Evolutionary conservation across 2,329 filamentous ascomycete genomes (phyloP).

Genomic region (Leptographium lundbergii): DNA sequence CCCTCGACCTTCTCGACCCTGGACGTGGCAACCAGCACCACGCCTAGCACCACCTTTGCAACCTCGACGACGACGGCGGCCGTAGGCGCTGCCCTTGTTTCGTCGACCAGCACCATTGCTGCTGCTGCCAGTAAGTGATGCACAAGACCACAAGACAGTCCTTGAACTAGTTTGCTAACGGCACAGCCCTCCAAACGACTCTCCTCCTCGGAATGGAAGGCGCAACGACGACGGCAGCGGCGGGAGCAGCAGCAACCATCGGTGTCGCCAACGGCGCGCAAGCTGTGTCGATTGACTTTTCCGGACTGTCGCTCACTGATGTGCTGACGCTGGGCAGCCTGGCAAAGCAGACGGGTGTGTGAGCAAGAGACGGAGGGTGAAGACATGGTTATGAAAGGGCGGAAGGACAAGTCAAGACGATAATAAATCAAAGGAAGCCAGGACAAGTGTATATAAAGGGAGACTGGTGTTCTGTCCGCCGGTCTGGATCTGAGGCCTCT

Average conservation of each 20-base stretch:
- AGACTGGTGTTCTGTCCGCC: not conserved
- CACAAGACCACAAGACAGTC: not conserved
- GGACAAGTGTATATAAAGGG: not conserved
- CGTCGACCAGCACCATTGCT: not conserved
- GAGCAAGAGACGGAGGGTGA: not conserved
- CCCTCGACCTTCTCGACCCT: not conserved
- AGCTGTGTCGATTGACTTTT: slow-evolving; percentile 23
- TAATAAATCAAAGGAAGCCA: slow-evolving; percentile 1
- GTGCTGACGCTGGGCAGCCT: slow-evolving; percentile 32
- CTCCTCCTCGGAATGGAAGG: slow-evolving; percentile 15
- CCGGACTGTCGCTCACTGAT: slow-evolving; percentile 28
- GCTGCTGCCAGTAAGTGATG: not conserved
- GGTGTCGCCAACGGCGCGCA: slow-evolving; percentile 16
- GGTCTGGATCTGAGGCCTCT: not conserved
- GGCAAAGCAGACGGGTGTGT: slow-evolving; percentile 14
- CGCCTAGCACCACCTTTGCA: not conserved
- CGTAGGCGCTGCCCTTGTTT: not conserved
- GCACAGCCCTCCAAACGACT: slow-evolving; percentile 15
- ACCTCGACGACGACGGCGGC: not conserved
- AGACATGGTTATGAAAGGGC: not conserved
- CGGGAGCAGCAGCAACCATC: slow-evolving; percentile 9
- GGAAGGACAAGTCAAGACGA: not conserved
- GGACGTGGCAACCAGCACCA: not conserved
- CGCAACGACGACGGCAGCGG: slow-evolving; percentile 11
- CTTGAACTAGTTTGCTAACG: not conserved